Evolutionary conservation across 768 basidiomycete species (phyloP).

Genomic region (Lactarius vividus): DNA sequence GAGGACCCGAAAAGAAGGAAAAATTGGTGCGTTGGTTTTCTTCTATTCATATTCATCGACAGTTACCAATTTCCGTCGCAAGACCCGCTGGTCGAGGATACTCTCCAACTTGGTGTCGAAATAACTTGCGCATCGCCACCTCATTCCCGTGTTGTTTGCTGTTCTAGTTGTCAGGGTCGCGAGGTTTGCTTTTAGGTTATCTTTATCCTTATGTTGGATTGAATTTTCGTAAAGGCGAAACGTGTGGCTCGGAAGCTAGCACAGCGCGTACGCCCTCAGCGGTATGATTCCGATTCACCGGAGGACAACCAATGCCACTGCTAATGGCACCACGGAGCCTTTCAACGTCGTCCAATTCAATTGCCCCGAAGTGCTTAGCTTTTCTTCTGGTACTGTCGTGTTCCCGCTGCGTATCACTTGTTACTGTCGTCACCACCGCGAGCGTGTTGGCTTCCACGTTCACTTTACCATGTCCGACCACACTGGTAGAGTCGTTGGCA

Average conservation of each 20-base stretch:
- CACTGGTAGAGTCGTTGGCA: slow-evolving; percentile 74
- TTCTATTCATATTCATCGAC: neutral
- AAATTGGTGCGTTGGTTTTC: slow-evolving; percentile 56
- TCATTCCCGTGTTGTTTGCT: slow-evolving; percentile 71
- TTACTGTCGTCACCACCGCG: slow-evolving; percentile 97
- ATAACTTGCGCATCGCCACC: slow-evolving; percentile 83
- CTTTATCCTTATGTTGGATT: slow-evolving; percentile 21
- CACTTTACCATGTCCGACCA: slow-evolving; percentile 83
- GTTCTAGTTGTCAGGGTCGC: slow-evolving; percentile 83
- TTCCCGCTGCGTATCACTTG: slow-evolving; percentile 96
- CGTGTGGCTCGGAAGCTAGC: slow-evolving; percentile 88
- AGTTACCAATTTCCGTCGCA: neutral
- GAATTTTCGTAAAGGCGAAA: slow-evolving; percentile 58
- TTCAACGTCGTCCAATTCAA: slow-evolving; percentile 95
- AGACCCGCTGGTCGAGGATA: slow-evolving; percentile 70
- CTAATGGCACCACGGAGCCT: slow-evolving; percentile 61
- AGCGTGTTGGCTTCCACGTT: slow-evolving; percentile 92
- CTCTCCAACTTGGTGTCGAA: slow-evolving; percentile 66
- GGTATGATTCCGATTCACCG: slow-evolving; percentile 69
- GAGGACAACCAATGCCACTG: slow-evolving; percentile 42
- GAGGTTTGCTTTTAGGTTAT: slow-evolving; percentile 51
- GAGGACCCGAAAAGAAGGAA: slow-evolving; percentile 78
- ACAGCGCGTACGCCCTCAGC: slow-evolving; percentile 73
- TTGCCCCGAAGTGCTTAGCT: slow-evolving; percentile 85
- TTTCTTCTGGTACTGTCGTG: slow-evolving; percentile 79